Conservation (phyloP, 176 grass and related monocot species). For the Phyllostachys edulis region DNA sequence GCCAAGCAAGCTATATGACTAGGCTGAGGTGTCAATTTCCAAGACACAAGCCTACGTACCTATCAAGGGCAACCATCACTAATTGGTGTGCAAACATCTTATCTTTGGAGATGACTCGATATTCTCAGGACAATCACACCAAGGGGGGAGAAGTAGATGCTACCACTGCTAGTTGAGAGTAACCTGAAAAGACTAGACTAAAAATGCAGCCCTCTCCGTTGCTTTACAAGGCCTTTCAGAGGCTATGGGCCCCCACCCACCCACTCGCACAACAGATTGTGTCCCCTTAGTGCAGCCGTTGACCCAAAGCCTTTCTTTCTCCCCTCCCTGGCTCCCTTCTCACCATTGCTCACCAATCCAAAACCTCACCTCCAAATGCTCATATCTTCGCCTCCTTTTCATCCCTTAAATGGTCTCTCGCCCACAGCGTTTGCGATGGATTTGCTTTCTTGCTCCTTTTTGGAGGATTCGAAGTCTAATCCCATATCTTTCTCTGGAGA, state of each 20-base stretch:
- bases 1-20: background rate
- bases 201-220: constrained; percentile 40
- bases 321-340: background rate
- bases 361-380: constrained; percentile 20
- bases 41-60: constrained; percentile 7
- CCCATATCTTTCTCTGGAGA: constrained; percentile 3
- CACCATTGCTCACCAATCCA: constrained; percentile 19
- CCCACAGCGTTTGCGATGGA: constrained; percentile 15
- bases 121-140: constrained; percentile 41
- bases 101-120: constrained; percentile 35
- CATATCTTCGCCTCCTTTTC: constrained; percentile 17
- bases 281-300: constrained; percentile 30
- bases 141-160: constrained; percentile 27
- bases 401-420: constrained; percentile 37
- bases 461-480: constrained; percentile 37
- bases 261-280: constrained; percentile 7
- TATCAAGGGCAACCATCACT: constrained; percentile 41
- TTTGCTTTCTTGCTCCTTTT: constrained; percentile 26
- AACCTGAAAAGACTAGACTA: constrained; percentile 50
- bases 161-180: constrained; percentile 6
- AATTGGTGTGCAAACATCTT: constrained; percentile 34
- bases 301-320: constrained; percentile 17
- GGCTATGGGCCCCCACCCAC: constrained; percentile 15
- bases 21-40: constrained; percentile 33
- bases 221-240: constrained; percentile 35